Base-by-base conservation (phyloP, 371 early-diverging fungal species). In the Syncephalastrum sp. region DNA sequence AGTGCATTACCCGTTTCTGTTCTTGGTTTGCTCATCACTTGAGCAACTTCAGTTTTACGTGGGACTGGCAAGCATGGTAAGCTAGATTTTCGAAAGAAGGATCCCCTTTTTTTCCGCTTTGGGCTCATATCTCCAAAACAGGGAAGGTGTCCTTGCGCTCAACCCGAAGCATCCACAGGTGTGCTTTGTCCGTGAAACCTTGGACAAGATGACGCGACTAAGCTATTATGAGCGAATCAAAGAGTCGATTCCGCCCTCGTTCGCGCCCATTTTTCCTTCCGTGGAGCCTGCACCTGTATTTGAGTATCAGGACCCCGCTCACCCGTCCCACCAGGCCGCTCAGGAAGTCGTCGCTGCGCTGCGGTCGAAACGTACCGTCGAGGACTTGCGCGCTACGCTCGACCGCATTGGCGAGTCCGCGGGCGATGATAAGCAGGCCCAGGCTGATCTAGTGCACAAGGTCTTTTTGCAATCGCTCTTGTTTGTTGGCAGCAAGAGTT, bases 41-140 rank as follows among this genome's bases (percentile, higher is more conserved):
- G 62, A 93, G 93, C 70, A 95, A 97, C 75, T 93, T 95, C 82
- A 90, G 85, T 5, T 94, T 86, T 70, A 82, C 82, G 48, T 97
- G 95, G 95, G 87, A 91, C 65, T 97, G 96, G 96, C 67, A 66
- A 23, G 85, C 85, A 56, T 97, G 96, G 97, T 82, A 77, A 74
- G 64, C 33, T 38, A n/a, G 33, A 33, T 7, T 3, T 3, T 15
- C 42, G 57, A 21, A 15, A 50, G 3, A 42, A 13, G 29, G 12
- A 42, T 23, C 4, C 15, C 2, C 21, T 13, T 53, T 47, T 42
- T 42, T 45, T 62, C 29, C 29, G 29, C 29, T 6, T 29, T 29
- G 29, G 29, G 29, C 29, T 29, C 29, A 23, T 17, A 45, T 47
- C 12, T 2, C 42, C 7, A 23, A 45, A 48, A 15, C 55, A 84